Conservation (phyloP, 192 early-diverging fungal species). For the Podila epigama region DNA sequence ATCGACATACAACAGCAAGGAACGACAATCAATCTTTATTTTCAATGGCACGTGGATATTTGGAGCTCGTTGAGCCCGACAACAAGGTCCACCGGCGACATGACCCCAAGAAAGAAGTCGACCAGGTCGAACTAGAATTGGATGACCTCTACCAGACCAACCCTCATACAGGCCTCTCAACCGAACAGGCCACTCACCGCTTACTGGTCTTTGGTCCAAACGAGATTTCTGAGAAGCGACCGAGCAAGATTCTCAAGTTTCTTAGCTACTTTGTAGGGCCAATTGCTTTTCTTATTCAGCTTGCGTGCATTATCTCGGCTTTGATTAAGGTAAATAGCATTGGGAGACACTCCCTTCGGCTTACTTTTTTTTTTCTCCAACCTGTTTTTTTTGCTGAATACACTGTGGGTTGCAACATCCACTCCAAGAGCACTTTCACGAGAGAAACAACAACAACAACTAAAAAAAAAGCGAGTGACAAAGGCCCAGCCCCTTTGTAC, state of each 20-base stretch:
- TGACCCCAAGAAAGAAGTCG: constrained; percentile 30
- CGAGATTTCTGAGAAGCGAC: constrained; percentile 53
- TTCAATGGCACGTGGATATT: constrained; percentile 40
- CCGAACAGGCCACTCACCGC: constrained; percentile 59
- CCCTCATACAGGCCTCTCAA: constrained; percentile 67
- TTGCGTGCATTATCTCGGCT: constrained; percentile 48
- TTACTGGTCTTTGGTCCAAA: constrained; percentile 67
- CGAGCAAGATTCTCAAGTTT: constrained; percentile 55
- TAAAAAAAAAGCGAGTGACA: background rate
- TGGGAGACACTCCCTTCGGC: background rate
- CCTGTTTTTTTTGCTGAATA: background rate
- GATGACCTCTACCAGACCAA: constrained; percentile 66
- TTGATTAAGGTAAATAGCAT: constrained; percentile 35
- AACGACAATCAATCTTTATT: background rate
- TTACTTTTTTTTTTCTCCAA: no score
- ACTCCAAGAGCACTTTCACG: no score
- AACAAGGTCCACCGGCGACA: background rate
- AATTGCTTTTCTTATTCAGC: constrained; percentile 72
- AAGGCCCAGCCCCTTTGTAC: background rate
- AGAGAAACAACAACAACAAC: no score
- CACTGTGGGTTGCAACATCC: no score
- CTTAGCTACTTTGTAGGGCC: constrained; percentile 65
- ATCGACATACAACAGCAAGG: background rate
- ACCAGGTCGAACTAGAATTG: constrained; percentile 42
- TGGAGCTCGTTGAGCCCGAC: constrained; percentile 20